Percentiles rank a stretch among this genome's conserved stretches.
phyloP scores from a whole-genome alignment of 2,329 filamentous ascomycete genomes.

The Alternaria infectoria region DNA sequence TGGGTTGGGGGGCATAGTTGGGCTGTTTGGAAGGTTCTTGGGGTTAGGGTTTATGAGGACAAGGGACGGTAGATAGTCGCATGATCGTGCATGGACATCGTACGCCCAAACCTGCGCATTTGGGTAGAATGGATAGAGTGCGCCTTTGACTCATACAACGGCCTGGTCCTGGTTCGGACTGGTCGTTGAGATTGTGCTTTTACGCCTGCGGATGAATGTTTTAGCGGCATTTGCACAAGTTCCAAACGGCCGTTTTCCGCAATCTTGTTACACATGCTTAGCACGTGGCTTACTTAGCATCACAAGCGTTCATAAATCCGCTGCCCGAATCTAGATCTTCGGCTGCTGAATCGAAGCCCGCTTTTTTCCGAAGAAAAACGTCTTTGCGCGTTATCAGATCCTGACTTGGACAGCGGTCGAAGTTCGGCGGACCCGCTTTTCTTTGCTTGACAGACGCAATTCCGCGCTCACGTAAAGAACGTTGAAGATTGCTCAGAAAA shows the following conservation, averaged over 20 bases:
- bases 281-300: neutral
- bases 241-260: neutral
- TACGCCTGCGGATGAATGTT: neutral
- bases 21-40: no score
- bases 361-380: neutral
- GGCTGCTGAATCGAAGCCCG: neutral
- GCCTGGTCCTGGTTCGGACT: no score
- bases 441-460: neutral
- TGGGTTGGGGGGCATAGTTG: no score
- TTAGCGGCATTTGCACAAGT: neutral
- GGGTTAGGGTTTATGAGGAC: no score
- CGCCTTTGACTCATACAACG: no score
- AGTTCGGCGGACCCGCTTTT: conserved; percentile 10
- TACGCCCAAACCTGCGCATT: neutral
- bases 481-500: neutral
- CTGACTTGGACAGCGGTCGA: neutral
- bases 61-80: neutral
- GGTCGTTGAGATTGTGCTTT: no score
- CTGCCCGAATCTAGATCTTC: neutral
- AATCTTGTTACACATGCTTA: neutral
- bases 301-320: neutral
- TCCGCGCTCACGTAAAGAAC: conserved; percentile 20
- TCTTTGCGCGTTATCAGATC: neutral
- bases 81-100: no score
- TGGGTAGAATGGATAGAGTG: no score